A percentile compares a stretch with the other conserved stretches of the same genome.
phyloP scores from a whole-genome alignment of 345 rosid genomes.

The Brassica carinata region DNA sequence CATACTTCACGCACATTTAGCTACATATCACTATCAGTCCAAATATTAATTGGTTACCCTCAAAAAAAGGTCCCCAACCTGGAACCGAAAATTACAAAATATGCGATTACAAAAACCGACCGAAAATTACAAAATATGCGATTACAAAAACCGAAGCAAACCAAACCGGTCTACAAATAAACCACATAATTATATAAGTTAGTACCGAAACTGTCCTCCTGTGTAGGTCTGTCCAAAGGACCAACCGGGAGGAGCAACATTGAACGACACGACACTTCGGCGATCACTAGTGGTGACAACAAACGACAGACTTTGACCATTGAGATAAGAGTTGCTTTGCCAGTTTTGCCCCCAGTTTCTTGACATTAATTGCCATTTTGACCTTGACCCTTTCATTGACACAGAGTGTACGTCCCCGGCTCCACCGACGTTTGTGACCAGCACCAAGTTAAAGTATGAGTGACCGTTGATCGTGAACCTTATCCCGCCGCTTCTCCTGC shows the following conservation, averaged over 20 bases:
- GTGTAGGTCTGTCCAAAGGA: constrained; percentile 75
- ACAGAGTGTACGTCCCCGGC: constrained; percentile 74
- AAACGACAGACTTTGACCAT: constrained; percentile 75
- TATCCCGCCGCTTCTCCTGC: constrained; percentile 70
- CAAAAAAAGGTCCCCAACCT: constrained; percentile 38
- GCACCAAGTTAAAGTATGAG: constrained; percentile 75
- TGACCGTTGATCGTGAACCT: constrained; percentile 79
- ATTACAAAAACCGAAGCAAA: constrained; percentile 1
- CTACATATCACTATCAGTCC: constrained; percentile 25
- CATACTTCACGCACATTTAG: constrained; percentile 9
- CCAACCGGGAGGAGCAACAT: constrained; percentile 69
- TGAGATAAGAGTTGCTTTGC: constrained; percentile 80
- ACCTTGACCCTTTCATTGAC: constrained; percentile 62
- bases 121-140: constrained; percentile 8
- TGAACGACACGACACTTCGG: constrained; percentile 62
- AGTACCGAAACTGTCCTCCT: constrained; percentile 64
- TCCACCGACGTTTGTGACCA: constrained; percentile 75
- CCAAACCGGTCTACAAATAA: neutral
- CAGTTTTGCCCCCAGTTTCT: constrained; percentile 92
- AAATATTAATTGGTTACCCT: constrained; percentile 26
- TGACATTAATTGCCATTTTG: constrained; percentile 76
- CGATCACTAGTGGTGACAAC: constrained; percentile 67
- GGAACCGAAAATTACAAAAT: constrained; percentile 14
- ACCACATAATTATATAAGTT: neutral
- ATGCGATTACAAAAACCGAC: neutral